Evolutionary conservation across 345 rosid species (phyloP), one percentile per base, ranked within the genome.

Genomic region (Nephelium lappaceum): DNA sequence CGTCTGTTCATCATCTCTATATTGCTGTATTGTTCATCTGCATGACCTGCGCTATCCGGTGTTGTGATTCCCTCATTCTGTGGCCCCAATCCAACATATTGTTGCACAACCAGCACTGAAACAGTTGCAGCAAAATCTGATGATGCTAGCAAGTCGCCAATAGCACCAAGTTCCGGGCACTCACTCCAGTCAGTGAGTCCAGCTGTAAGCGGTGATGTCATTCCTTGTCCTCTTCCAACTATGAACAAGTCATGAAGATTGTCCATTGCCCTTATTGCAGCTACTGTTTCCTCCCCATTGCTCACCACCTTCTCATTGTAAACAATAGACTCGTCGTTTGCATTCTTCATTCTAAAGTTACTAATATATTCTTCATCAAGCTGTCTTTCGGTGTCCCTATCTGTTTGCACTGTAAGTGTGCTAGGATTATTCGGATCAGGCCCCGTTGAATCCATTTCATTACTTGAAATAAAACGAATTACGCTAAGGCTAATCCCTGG

Each of bases 121-220:
- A 91, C 91, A 1, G 91, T 89, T 8, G 90, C 88, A 42, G 97
- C 92, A 67, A 91, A 94, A 78, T 96, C 99, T 3, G 99, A 93
- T 5, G 99, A 96, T 0, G 98, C 99, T 38, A 96, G 85, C 83
- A 96, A 77, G 80, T 96, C 99, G 8, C 99, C 98, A 21, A 94
- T 94, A 8, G 98, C 94, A 1, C 98, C 99, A 5, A 94, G 97
- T 86, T 96, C 99, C 0, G 97, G 98, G 80, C 99, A 96, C 67
- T 96, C 99, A n/a, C 99, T 96, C 99, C 98, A 94, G 84, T 96
- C 99, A 0, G 97, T 93, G 67, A 96, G 90, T 51, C 99, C 98
- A 0, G 95, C 94, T 0, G 95, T 93, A 25, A 94, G 83, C 6
- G 98, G 93, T 8, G 95, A 93, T 0, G 66, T 57, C 86, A 84